Conservation (phyloP, 1,284 basidiomycete genomes). For the Phlebopus sp. region DNA sequence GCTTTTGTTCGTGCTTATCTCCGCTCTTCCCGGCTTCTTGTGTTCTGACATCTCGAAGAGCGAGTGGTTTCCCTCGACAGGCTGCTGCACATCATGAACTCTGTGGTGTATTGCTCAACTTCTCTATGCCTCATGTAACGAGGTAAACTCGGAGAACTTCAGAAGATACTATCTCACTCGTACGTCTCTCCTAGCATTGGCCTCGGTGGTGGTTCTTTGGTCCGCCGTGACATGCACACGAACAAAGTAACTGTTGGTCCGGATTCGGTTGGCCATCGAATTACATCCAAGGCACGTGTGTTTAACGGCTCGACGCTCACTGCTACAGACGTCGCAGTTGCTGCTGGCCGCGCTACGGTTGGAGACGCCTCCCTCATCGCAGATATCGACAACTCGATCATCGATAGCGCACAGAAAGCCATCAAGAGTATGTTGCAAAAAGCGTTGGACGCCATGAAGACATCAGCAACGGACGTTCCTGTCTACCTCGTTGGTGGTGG, state of each 20-base stretch:
- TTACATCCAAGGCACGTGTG: slow-evolving; percentile 45
- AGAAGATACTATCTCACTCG: neutral
- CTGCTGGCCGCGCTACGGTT: slow-evolving; percentile 38
- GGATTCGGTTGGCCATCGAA: slow-evolving; percentile 56
- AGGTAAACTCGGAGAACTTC: slow-evolving; percentile 24
- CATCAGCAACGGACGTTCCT: slow-evolving; percentile 44
- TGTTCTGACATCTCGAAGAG: slow-evolving; percentile 22
- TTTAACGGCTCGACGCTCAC: slow-evolving; percentile 54
- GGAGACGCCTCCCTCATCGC: slow-evolving; percentile 38
- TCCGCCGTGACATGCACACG: slow-evolving; percentile 34
- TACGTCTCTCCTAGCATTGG: slow-evolving; percentile 36
- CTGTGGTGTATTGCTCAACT: slow-evolving; percentile 33
- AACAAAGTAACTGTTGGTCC: slow-evolving; percentile 49
- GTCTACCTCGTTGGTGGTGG: slow-evolving; percentile 57
- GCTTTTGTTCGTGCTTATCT: slow-evolving; percentile 28
- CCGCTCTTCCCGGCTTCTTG: neutral
- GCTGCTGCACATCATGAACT: slow-evolving; percentile 46
- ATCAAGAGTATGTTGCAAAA: slow-evolving; percentile 51
- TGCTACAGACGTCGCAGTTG: slow-evolving; percentile 55
- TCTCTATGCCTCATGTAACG: slow-evolving; percentile 40
- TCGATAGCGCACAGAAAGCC: slow-evolving; percentile 35
- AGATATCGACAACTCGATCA: slow-evolving; percentile 24
- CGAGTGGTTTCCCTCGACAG: slow-evolving; percentile 46
- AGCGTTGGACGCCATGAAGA: slow-evolving; percentile 55
- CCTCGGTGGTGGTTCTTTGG: slow-evolving; percentile 54